Percentiles rank a stretch among this genome's conserved stretches.
phyloP scores from a whole-genome alignment of 2,329 filamentous ascomycete genomes.

The Cladorrhinum sp. region DNA sequence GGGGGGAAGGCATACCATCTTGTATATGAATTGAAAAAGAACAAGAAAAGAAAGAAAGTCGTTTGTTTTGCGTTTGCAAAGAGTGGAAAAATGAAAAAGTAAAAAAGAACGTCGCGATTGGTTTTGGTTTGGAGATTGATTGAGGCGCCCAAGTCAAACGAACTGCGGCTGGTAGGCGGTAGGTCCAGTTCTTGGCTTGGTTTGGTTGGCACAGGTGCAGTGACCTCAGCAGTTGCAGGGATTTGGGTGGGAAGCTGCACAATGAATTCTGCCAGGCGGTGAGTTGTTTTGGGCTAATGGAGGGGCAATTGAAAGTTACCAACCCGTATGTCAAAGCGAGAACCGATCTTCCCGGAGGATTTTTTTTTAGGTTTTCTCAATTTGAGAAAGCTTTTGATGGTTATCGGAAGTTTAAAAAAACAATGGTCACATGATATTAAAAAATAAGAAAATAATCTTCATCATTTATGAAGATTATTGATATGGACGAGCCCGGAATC shows the following conservation, averaged over 20 bases:
- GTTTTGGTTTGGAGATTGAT: background rate
- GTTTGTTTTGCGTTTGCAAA: background rate
- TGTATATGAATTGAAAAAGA: background rate
- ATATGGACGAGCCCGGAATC: conserved; percentile 29
- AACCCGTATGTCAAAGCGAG: no score
- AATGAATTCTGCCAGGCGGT: background rate
- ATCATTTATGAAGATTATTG: no score
- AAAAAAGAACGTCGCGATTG: background rate
- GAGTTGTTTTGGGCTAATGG: background rate
- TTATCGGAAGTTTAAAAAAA: no score
- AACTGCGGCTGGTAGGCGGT: background rate
- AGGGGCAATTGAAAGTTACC: no score
- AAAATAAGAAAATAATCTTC: conserved; percentile 5
- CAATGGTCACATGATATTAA: no score
- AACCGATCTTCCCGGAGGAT: no score
- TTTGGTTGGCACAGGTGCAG: background rate
- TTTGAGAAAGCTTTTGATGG: no score
- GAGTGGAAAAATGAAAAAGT: background rate
- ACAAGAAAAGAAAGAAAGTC: conserved; percentile 1
- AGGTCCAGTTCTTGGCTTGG: background rate
- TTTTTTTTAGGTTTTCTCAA: no score
- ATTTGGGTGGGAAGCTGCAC: background rate
- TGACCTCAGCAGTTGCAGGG: background rate
- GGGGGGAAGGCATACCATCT: conserved; percentile 2
- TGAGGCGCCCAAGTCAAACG: background rate